phyloP scores from a whole-genome alignment of 2,329 filamentous ascomycete species.

The Fonsecaea multimorphosa region DNA sequence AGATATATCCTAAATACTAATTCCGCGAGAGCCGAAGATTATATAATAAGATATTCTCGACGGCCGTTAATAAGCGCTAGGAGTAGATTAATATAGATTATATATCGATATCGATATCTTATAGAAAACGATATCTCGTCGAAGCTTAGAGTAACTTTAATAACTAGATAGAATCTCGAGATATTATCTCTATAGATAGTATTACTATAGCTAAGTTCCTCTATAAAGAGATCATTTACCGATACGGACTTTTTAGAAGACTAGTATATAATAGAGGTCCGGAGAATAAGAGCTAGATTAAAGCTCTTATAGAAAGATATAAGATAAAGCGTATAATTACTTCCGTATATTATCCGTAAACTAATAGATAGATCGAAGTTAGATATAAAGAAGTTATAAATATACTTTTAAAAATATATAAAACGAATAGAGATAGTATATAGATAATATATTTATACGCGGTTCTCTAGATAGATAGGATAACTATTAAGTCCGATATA shows the following conservation, averaged over 20 bases:
- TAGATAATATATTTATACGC: conserved; percentile 2
- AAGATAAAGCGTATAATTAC: too few species aligned
- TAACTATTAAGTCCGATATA: not conserved
- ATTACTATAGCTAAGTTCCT: conserved; percentile 1
- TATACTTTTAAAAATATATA: not conserved
- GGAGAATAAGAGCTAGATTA: conserved; percentile 1
- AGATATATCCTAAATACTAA: not conserved
- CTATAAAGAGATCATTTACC: conserved; percentile 3
- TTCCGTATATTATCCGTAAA: too few species aligned
- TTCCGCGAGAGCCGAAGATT: not conserved
- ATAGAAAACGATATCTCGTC: conserved; percentile 1
- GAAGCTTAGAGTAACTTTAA: conserved; percentile 2
- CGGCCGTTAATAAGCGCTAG: not conserved
- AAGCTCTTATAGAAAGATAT: too few species aligned
- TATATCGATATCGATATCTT: not conserved
- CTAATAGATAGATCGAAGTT: too few species aligned
- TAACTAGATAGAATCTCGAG: not conserved
- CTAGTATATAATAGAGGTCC: not conserved
- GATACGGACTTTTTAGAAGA: not conserved
- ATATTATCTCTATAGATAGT: not conserved
- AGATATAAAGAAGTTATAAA: conserved; percentile 4
- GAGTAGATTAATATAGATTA: not conserved
- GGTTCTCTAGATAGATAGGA: not conserved
- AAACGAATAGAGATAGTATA: not conserved
- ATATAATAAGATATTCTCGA: not conserved